Conservation (phyloP, 768 basidiomycete species). For the Mycena olivaceomarginata region DNA sequence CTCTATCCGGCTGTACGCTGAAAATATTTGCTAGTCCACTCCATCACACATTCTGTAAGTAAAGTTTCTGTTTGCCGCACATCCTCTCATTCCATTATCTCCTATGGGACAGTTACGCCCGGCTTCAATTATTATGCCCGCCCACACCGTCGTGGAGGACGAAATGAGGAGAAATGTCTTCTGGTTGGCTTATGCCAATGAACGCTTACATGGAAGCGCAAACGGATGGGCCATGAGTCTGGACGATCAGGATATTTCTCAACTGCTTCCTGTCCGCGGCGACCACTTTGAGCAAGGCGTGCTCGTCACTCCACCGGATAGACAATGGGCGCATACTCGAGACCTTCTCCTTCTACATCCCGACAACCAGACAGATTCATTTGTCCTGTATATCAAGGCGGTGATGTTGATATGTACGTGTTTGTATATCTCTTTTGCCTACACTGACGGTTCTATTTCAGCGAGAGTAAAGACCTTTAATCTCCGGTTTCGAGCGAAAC, state of each 20-base stretch:
- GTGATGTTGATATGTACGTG: conserved; percentile 75
- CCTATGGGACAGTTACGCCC: neutral
- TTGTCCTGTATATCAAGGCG: conserved; percentile 82
- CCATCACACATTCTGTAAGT: conserved; percentile 74
- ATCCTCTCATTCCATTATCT: neutral
- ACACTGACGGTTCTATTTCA: conserved; percentile 14
- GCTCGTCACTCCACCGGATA: conserved; percentile 68
- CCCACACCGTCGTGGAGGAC: conserved; percentile 69
- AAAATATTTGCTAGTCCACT: conserved; percentile 60
- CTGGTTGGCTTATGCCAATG: conserved; percentile 83
- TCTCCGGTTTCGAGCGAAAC: conserved; percentile 76
- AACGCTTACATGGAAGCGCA: conserved; percentile 79
- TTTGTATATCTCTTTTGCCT: neutral
- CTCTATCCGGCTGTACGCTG: neutral
- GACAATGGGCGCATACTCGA: conserved; percentile 81
- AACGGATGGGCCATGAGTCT: conserved; percentile 84
- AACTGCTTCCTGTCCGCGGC: conserved; percentile 78
- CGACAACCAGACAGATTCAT: conserved; percentile 80
- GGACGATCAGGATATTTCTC: conserved; percentile 85
- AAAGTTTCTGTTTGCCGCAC: conserved; percentile 69
- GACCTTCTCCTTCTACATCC: conserved; percentile 79
- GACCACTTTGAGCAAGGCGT: conserved; percentile 80
- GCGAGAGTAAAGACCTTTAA: conserved; percentile 76
- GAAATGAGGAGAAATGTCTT: conserved; percentile 84
- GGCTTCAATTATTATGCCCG: conserved; percentile 52